Evolutionary conservation across 305 asterid genomes (phyloP).

Genomic region (Solanum hybrid): DNA sequence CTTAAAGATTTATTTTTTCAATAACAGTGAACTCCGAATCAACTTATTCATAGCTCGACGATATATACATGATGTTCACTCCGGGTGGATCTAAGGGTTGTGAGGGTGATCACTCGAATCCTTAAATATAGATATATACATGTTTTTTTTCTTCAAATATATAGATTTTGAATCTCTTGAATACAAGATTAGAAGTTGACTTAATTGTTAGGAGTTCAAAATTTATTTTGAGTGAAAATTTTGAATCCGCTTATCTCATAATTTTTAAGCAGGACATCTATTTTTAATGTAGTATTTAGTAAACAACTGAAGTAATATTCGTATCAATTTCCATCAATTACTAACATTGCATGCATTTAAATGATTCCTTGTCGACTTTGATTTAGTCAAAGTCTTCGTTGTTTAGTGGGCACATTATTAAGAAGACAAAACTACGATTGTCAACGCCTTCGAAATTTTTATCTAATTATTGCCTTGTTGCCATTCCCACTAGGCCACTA

Average conservation of each 20-base stretch:
- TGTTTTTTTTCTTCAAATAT: too few relatives aligned
- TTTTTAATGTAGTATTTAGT: not conserved
- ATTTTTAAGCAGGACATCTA: not conserved
- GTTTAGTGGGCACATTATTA: not conserved
- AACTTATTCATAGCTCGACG: not conserved
- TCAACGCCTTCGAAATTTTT: not conserved
- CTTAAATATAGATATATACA: too few relatives aligned
- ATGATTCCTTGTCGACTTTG: not conserved
- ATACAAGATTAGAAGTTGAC: too few relatives aligned
- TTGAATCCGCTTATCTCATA: not conserved
- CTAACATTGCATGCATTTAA: not conserved
- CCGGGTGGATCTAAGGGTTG: not conserved
- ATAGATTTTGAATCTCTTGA: too few relatives aligned
- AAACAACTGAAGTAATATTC: not conserved
- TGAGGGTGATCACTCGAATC: not conserved
- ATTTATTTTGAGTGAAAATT: not conserved
- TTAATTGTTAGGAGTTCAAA: not conserved
- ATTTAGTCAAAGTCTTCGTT: not conserved
- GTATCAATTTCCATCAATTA: not conserved
- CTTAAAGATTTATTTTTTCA: not conserved
- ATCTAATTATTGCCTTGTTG: not conserved
- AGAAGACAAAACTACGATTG: not conserved
- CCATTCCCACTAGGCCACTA: not conserved
- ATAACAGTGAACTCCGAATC: not conserved
- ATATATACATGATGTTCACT: not conserved